Conservation (phyloP, 108 stramenopile genomes). For the Thalassiosira profunda region DNA sequence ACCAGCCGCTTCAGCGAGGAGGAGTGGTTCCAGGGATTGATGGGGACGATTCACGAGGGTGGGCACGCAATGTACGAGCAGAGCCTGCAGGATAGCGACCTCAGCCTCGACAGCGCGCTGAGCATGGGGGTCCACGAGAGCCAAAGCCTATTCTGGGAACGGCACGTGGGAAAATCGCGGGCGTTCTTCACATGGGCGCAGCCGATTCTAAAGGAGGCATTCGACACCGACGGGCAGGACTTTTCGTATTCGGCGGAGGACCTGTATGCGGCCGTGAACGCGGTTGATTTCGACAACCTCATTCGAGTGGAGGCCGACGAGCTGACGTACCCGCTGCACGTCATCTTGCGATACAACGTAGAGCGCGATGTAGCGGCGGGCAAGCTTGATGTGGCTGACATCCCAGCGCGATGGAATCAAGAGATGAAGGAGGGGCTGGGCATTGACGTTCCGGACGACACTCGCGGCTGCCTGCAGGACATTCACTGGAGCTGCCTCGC, state of each 20-base stretch:
- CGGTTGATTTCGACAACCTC: constrained; percentile 54
- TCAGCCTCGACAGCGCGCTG: constrained; percentile 66
- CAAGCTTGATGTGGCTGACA: constrained; percentile 63
- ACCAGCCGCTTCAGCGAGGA: constrained; percentile 80
- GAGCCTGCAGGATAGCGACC: constrained; percentile 49
- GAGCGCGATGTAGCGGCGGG: constrained; percentile 88
- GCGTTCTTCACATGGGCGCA: constrained; percentile 79
- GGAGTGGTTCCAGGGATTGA: constrained; percentile 91
- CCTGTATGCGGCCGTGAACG: constrained; percentile 85
- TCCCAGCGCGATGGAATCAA: constrained; percentile 82
- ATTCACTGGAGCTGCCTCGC: constrained; percentile 85
- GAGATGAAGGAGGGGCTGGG: constrained; percentile 78
- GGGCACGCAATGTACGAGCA: constrained; percentile 97
- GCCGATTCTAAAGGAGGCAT: constrained; percentile 63
- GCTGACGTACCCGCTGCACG: constrained; percentile 93
- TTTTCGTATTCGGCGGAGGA: constrained; percentile 60
- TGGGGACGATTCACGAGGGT: constrained; percentile 91
- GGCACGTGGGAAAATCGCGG: constrained; percentile 77
- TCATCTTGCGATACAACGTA: constrained; percentile 89
- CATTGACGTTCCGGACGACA: constrained; percentile 83
- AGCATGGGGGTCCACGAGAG: constrained; percentile 93
- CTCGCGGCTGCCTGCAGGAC: constrained; percentile 88
- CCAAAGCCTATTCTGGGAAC: constrained; percentile 93
- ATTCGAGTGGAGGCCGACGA: constrained; percentile 96
- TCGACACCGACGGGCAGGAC: constrained; percentile 38